phyloP scores from a whole-genome alignment of 495 filamentous ascomycete species.

The Halenospora varia region DNA sequence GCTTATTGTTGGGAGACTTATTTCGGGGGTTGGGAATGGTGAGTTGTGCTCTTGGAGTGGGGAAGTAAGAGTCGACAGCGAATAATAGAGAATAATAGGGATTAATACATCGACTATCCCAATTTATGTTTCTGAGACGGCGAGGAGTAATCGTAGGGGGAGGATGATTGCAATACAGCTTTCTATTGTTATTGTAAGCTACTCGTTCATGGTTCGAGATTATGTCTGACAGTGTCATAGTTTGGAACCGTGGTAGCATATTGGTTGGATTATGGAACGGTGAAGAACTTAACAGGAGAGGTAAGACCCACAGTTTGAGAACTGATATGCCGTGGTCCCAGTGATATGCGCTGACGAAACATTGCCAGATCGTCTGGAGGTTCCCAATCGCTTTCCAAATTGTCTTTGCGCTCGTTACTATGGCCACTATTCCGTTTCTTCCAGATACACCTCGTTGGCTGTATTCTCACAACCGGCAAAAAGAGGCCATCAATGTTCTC shows the following conservation, averaged over 20 bases:
- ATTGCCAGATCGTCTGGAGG: constrained; percentile 69
- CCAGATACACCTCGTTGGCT: constrained; percentile 75
- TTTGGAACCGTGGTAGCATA: constrained; percentile 72
- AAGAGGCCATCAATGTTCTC: constrained; percentile 65
- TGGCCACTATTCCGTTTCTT: constrained; percentile 55
- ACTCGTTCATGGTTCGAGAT: too few species aligned
- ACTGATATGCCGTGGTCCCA: too few species aligned
- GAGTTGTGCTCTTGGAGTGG: too few species aligned
- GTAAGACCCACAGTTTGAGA: too few species aligned
- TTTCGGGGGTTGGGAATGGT: constrained; percentile 70
- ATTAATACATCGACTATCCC: constrained; percentile 72
- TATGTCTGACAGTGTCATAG: too few species aligned
- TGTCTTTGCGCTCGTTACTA: constrained; percentile 61
- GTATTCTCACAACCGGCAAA: constrained; percentile 55
- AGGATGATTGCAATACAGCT: constrained; percentile 77
- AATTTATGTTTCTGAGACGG: constrained; percentile 59
- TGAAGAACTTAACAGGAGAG: too few species aligned
- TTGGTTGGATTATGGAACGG: constrained; percentile 74
- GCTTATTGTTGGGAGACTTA: constrained; percentile 65
- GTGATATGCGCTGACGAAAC: too few species aligned
- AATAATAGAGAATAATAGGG: too few species aligned
- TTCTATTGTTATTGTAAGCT: constrained; percentile 64
- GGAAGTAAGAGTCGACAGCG: too few species aligned
- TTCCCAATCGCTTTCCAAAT: constrained; percentile 83
- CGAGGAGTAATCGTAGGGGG: constrained; percentile 65